phyloP scores from a whole-genome alignment of 2,329 filamentous ascomycete genomes.

The Sordariomycetes sp. region DNA sequence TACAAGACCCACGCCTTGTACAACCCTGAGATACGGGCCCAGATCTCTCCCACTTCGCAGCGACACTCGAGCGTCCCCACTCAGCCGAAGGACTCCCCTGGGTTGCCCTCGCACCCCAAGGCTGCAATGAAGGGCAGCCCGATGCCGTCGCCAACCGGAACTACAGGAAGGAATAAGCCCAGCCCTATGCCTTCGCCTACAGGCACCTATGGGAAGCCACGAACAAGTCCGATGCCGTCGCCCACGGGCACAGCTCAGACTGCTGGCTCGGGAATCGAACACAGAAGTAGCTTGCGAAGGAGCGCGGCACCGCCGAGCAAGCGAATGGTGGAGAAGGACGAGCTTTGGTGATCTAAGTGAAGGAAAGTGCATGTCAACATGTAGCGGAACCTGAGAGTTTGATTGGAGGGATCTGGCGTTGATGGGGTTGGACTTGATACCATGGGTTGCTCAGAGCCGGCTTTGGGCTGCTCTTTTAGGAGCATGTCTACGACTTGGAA shows the following conservation, averaged over 20 bases:
- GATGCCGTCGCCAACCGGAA: constrained; percentile 7
- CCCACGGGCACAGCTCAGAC: constrained; percentile 6
- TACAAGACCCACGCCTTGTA: constrained; percentile 20
- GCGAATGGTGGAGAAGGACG: constrained; percentile 2
- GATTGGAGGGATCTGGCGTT: background rate
- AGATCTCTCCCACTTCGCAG: constrained; percentile 16
- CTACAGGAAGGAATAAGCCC: constrained; percentile 8
- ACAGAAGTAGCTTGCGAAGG: background rate
- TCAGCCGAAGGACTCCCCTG: constrained; percentile 14
- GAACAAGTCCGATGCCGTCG: constrained; percentile 10
- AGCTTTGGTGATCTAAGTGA: background rate
- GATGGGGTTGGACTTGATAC: background rate
- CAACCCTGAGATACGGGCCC: constrained; percentile 21
- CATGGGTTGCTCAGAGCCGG: too few species aligned
- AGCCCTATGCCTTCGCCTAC: constrained; percentile 9
- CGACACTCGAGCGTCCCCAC: constrained; percentile 12
- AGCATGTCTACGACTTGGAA: too few species aligned
- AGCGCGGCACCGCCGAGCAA: background rate
- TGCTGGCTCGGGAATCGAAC: background rate
- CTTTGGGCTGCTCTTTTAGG: too few species aligned
- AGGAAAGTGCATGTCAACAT: background rate
- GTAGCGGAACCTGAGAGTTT: background rate
- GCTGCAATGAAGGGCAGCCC: constrained; percentile 13
- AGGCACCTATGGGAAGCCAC: too few species aligned
- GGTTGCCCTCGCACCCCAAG: constrained; percentile 17